phyloP scores from a whole-genome alignment of 2,329 filamentous ascomycete species.

The Calonectria hawksworthii region DNA sequence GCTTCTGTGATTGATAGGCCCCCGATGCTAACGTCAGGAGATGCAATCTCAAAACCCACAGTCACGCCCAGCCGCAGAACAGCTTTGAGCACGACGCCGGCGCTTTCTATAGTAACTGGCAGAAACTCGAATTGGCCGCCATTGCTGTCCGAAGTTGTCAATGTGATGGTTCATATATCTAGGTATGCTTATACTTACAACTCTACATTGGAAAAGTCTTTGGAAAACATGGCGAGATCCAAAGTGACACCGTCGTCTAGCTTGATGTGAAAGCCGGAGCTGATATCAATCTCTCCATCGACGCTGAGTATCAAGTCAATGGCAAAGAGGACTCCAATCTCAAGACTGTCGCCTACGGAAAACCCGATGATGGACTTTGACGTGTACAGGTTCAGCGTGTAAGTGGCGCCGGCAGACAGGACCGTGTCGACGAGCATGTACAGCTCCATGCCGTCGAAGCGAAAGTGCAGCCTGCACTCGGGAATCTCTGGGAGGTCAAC shows the following conservation, averaged over 20 bases:
- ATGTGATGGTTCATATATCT: not conserved
- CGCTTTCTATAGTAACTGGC: slow-evolving; percentile 63
- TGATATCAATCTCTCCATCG: slow-evolving; percentile 63
- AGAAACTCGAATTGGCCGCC: slow-evolving; percentile 70
- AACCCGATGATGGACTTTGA: slow-evolving; percentile 22
- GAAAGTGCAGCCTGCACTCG: slow-evolving; percentile 26
- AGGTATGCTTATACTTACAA: slow-evolving; percentile 57
- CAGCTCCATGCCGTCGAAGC: slow-evolving; percentile 31
- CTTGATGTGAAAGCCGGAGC: slow-evolving; percentile 67
- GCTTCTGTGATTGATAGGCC: slow-evolving; percentile 38
- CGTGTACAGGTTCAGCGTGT: slow-evolving; percentile 30
- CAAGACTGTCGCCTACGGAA: slow-evolving; percentile 51
- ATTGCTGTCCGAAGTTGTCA: slow-evolving; percentile 51
- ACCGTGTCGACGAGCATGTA: slow-evolving; percentile 34
- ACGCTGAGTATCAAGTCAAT: slow-evolving; percentile 67
- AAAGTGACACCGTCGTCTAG: slow-evolving; percentile 65
- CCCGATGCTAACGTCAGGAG: slow-evolving; percentile 5
- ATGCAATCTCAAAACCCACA: slow-evolving; percentile 54
- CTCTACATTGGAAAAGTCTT: slow-evolving; percentile 61
- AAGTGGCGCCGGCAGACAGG: slow-evolving; percentile 26
- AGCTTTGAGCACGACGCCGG: slow-evolving; percentile 58
- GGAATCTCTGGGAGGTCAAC: slow-evolving; percentile 28
- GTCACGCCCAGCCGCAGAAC: slow-evolving; percentile 62
- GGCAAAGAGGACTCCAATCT: slow-evolving; percentile 62
- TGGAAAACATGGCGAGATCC: slow-evolving; percentile 64